These are phyloP conservation scores for Ogataea nitratoaversa DNA, from an alignment of 805 yeast species.

Conservation along the genomic window DNA sequence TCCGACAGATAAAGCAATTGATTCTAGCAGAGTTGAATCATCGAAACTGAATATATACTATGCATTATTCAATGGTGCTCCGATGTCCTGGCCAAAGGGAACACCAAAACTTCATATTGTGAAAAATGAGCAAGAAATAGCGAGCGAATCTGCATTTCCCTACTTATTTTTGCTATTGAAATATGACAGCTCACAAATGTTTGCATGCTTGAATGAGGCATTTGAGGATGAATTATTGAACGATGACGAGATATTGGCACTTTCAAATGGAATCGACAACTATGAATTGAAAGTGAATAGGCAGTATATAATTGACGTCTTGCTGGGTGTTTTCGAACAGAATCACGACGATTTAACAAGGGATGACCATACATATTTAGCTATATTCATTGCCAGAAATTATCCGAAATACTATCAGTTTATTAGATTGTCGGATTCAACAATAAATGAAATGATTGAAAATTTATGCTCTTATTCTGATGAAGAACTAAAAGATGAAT, in stretches of 20 bases:
- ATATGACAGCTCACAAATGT: slow-evolving; percentile 52
- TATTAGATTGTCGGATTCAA: slow-evolving; percentile 62
- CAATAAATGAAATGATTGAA: slow-evolving; percentile 44
- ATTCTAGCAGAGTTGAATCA: slow-evolving; percentile 24
- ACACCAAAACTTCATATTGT: slow-evolving; percentile 33
- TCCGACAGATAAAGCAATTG: slow-evolving; percentile 60
- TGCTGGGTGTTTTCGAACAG: slow-evolving; percentile 53
- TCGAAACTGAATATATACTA: slow-evolving; percentile 53
- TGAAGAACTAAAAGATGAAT: slow-evolving; percentile 43
- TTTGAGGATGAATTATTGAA: slow-evolving; percentile 78
- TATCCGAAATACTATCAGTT: slow-evolving; percentile 85
- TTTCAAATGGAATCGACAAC: slow-evolving; percentile 16
- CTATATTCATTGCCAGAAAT: slow-evolving; percentile 75
- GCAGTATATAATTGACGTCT: slow-evolving; percentile 72
- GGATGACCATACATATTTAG: slow-evolving; percentile 35
- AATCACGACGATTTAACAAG: slow-evolving; percentile 29
- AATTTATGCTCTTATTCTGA: slow-evolving; percentile 43
- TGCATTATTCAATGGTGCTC: slow-evolving; percentile 55
- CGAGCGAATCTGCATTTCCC: slow-evolving; percentile 58
- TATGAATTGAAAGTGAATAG: slow-evolving; percentile 46
- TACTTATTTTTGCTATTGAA: slow-evolving; percentile 57
- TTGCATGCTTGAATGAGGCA: slow-evolving; percentile 71
- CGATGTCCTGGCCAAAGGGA: slow-evolving; percentile 42
- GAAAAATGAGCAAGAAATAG: slow-evolving; percentile 19
- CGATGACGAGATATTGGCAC: slow-evolving; percentile 42